These are phyloP conservation scores for Peterozyma toletana DNA, from an alignment of 805 yeast genomes.

Conservation along the genomic window DNA sequence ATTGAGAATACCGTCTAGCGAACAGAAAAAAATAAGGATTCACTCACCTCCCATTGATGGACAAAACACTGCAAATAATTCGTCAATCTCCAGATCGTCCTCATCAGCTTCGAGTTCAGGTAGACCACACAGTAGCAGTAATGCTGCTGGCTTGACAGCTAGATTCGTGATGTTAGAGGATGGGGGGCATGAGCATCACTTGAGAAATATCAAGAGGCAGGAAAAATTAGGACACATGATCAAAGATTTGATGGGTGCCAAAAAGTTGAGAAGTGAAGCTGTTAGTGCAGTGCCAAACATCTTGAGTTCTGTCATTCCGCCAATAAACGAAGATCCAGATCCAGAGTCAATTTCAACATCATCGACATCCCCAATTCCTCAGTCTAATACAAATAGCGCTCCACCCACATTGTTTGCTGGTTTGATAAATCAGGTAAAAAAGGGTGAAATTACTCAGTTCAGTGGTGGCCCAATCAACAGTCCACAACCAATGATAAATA, in stretches of 20 bases:
- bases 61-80: not conserved
- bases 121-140: constrained; percentile 1
- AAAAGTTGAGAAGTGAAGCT: constrained; percentile 63
- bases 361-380: constrained; percentile 3
- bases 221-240: constrained; percentile 71
- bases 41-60: not conserved
- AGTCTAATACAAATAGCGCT: constrained; percentile 17
- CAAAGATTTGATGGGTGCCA: constrained; percentile 69
- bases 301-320: constrained; percentile 25
- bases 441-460: constrained; percentile 23
- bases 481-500: constrained; percentile 8
- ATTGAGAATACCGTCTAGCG: constrained; percentile 6
- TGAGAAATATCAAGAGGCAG: constrained; percentile 70
- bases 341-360: not conserved
- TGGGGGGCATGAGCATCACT: constrained; percentile 75
- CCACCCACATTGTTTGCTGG: constrained; percentile 75
- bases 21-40: not conserved
- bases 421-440: constrained; percentile 48
- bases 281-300: constrained; percentile 68
- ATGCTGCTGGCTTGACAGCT: constrained; percentile 17
- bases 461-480: constrained; percentile 11
- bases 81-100: constrained; percentile 10
- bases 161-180: constrained; percentile 54
- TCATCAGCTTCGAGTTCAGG: constrained; percentile 9
- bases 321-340: not conserved